Evolutionary conservation across 2,329 filamentous ascomycete species (phyloP).

Genomic region (Talaromyces sp.): DNA sequence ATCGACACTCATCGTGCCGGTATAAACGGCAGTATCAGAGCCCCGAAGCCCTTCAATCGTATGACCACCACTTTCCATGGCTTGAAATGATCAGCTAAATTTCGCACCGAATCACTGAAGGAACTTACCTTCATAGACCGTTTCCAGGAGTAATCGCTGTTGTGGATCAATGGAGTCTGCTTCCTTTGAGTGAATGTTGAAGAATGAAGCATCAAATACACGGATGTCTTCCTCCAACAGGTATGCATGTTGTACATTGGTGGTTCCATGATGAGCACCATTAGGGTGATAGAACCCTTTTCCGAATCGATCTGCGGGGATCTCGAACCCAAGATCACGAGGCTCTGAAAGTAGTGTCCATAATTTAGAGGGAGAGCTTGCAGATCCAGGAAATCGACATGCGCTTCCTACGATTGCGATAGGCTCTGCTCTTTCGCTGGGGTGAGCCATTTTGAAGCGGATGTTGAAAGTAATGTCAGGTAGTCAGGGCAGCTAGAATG

Average conservation of each 20-base stretch:
- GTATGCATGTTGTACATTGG: constrained; percentile 18
- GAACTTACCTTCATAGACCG: constrained; percentile 34
- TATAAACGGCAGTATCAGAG: constrained; percentile 27
- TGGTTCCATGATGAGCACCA: constrained; percentile 11
- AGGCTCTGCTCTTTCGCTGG: constrained; percentile 5
- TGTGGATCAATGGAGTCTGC: constrained; percentile 14
- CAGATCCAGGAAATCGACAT: constrained; percentile 16
- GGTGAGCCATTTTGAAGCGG: constrained; percentile 21
- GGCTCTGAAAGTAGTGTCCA: constrained; percentile 20
- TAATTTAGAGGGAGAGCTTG: constrained; percentile 1
- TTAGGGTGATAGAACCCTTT: constrained; percentile 9
- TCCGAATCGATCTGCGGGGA: constrained; percentile 9
- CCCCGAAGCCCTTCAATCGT: constrained; percentile 23
- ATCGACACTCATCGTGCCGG: constrained; percentile 25
- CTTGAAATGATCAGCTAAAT: constrained; percentile 27
- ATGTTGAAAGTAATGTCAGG: constrained; percentile 26
- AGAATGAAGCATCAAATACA: constrained; percentile 31
- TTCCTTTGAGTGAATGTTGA: not conserved
- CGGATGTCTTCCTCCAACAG: constrained; percentile 22
- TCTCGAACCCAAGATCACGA: constrained; percentile 9
- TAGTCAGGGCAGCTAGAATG: constrained; percentile 20
- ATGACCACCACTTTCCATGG: constrained; percentile 25
- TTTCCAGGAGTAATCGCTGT: constrained; percentile 25
- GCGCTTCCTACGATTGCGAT: constrained; percentile 18
- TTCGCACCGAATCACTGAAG: not conserved